Percentiles rank a stretch among this genome's conserved stretches.
Conservation (phyloP, 2,329 filamentous ascomycete genomes). For the Neospermospora avenae region DNA sequence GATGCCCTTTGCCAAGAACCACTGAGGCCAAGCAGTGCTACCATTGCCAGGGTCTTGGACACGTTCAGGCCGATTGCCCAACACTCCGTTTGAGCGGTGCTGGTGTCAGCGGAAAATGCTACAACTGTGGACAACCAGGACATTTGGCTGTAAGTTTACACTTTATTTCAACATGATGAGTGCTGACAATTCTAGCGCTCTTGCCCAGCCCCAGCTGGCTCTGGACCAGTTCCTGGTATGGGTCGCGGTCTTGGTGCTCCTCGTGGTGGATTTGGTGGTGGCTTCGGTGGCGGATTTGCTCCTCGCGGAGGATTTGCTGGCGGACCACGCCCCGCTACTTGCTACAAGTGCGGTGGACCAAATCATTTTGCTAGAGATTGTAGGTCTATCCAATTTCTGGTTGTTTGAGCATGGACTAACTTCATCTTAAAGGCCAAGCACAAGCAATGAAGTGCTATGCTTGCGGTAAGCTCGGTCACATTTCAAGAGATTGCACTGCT, state of each 20-base stretch:
- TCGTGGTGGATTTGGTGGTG: slow-evolving; percentile 60
- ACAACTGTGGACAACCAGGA: slow-evolving; percentile 90
- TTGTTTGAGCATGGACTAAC: slow-evolving; percentile 1
- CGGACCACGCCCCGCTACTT: slow-evolving; percentile 65
- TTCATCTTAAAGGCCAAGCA: slow-evolving; percentile 55
- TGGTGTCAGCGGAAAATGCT: slow-evolving; percentile 83
- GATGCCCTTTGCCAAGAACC: slow-evolving; percentile 92
- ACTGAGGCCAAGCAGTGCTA: slow-evolving; percentile 99
- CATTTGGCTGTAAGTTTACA: slow-evolving; percentile 73
- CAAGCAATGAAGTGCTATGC: slow-evolving; percentile 80
- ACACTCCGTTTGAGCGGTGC: slow-evolving; percentile 88
- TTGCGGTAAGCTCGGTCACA: slow-evolving; percentile 62
- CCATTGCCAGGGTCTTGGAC: slow-evolving; percentile 96
- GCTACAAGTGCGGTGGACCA: slow-evolving; percentile 76
- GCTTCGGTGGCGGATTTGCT: slow-evolving; percentile 53
- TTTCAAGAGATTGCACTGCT: slow-evolving; percentile 79
- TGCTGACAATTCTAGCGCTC: slow-evolving; percentile 55
- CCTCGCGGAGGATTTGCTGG: slow-evolving; percentile 74
- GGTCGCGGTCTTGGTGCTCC: slow-evolving; percentile 65
- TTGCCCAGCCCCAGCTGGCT: slow-evolving; percentile 72
- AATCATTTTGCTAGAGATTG: slow-evolving; percentile 99
- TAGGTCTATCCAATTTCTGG: not conserved
- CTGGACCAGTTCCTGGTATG: slow-evolving; percentile 43
- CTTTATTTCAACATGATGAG: slow-evolving; percentile 3
- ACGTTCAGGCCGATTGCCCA: slow-evolving; percentile 98